A percentile compares a stretch with the other conserved stretches of the same genome.
phyloP scores from a whole-genome alignment of 140 eudicot species.

The Anethum foeniculum region DNA sequence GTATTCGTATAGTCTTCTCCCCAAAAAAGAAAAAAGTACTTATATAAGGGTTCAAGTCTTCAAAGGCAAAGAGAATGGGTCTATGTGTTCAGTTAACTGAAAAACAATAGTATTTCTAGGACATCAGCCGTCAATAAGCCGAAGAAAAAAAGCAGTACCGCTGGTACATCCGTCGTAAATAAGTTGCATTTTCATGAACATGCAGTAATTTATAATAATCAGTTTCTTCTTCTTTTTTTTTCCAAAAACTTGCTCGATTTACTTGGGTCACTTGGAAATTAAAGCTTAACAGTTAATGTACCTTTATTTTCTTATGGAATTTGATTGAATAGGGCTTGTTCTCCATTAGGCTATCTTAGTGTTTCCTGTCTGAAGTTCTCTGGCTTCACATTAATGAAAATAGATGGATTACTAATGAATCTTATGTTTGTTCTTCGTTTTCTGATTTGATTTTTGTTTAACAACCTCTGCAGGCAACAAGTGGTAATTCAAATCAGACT shows the following conservation, averaged over 20 bases:
- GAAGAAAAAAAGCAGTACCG: neutral
- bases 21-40: neutral
- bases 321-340: neutral
- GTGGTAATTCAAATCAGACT: constrained; percentile 27
- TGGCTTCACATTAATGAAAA: neutral
- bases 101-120: too few species aligned
- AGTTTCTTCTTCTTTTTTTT: neutral
- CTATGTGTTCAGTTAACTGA: too few species aligned
- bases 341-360: neutral
- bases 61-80: too few species aligned
- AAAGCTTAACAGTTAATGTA: neutral
- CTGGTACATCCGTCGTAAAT: neutral
- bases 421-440: neutral
- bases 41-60: too few species aligned
- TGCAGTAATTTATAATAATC: neutral
- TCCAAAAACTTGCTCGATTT: neutral
- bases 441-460: constrained; percentile 2
- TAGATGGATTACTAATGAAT: neutral
- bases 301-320: neutral
- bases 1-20: constrained; percentile 12
- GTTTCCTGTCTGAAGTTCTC: neutral
- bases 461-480: constrained; percentile 30
- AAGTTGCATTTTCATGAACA: neutral
- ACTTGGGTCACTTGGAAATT: neutral
- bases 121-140: neutral